These are phyloP conservation scores for Wallemia mellicola DNA, from an alignment of 1,284 basidiomycete species.

Conservation along the genomic window DNA sequence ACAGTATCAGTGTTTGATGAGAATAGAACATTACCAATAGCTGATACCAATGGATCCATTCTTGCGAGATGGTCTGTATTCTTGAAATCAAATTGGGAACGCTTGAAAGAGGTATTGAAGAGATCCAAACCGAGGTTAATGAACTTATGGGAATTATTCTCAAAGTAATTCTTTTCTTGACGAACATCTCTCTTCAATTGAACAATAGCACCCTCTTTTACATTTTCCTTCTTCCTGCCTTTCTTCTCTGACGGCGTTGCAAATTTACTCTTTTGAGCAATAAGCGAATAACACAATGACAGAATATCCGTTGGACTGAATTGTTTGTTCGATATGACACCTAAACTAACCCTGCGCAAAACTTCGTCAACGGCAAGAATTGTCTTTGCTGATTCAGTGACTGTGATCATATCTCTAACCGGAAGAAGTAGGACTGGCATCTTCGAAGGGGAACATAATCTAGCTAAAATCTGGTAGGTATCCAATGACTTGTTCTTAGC, in stretches of 20 bases:
- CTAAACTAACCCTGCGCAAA: conserved; percentile 47
- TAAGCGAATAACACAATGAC: conserved; percentile 57
- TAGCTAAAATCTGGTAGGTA: conserved; percentile 50
- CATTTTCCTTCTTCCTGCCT: conserved; percentile 11
- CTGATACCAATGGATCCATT: conserved; percentile 55
- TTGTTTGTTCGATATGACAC: conserved; percentile 53
- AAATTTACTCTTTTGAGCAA: conserved; percentile 69
- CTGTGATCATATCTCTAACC: conserved; percentile 53
- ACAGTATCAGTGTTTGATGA: conserved; percentile 51
- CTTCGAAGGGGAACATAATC: conserved; percentile 37
- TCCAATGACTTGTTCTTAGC: conserved; percentile 54
- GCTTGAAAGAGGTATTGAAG: conserved; percentile 57
- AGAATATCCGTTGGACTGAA: conserved; percentile 42
- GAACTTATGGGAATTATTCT: conserved; percentile 54
- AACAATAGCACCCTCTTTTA: conserved; percentile 25
- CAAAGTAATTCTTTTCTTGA: conserved; percentile 34
- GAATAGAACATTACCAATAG: conserved; percentile 79
- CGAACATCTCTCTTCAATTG: conserved; percentile 39
- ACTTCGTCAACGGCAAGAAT: conserved; percentile 70
- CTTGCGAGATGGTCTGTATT: conserved; percentile 39
- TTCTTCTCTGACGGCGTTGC: conserved; percentile 14
- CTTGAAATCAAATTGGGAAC: conserved; percentile 58
- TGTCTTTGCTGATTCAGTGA: conserved; percentile 51
- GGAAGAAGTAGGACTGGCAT: conserved; percentile 52
- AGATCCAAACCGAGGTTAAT: conserved; percentile 76